Evolutionary conservation across 495 filamentous ascomycete genomes (phyloP).

Genomic region (Neurospora sp.): DNA sequence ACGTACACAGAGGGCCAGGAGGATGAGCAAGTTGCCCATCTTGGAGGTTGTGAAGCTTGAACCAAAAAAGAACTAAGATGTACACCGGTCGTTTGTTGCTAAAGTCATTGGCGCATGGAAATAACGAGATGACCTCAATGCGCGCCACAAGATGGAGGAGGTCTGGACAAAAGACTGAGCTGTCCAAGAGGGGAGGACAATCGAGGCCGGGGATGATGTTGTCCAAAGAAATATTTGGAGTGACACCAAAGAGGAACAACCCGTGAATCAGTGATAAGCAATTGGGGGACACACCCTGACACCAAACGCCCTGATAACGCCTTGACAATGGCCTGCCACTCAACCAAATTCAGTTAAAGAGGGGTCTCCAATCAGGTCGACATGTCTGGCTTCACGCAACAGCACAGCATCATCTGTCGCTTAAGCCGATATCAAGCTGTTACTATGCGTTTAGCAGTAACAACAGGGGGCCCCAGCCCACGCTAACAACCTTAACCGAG

Average conservation of each 20-base stretch:
- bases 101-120: conserved; percentile 1
- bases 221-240: neutral
- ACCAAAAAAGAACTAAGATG: neutral
- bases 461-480: neutral
- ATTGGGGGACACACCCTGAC: neutral
- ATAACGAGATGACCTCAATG: neutral
- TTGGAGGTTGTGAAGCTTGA: conserved; percentile 2
- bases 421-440: neutral
- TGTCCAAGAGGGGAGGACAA: neutral
- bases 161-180: neutral
- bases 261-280: neutral
- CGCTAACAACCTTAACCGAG: neutral
- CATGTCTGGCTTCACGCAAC: neutral
- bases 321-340: neutral
- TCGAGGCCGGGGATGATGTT: neutral
- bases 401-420: neutral
- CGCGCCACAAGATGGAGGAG: neutral
- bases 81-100: neutral
- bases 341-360: neutral
- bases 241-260: neutral
- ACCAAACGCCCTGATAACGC: neutral
- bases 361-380: neutral
- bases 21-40: conserved; percentile 74
- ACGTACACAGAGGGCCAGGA: conserved; percentile 61
- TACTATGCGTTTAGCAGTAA: neutral